Conservation (phyloP, 371 early-diverging fungal genomes). For the Mucor racemosus region DNA sequence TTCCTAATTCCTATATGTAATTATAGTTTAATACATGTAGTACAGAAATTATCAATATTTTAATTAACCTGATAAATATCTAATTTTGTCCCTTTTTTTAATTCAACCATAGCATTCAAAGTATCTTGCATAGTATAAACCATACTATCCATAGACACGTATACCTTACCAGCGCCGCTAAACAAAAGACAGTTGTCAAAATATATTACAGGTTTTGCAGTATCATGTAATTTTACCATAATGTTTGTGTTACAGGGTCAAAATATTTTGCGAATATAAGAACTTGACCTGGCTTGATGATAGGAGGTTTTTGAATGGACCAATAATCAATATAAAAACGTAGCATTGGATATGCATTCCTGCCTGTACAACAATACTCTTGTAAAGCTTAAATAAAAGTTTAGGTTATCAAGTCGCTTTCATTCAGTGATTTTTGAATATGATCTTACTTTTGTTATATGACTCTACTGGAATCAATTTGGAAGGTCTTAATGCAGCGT, state of each 20-base stretch:
- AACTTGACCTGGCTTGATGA: neutral
- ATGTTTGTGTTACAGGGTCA: constrained; percentile 21
- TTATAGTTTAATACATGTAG: neutral
- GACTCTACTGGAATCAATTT: too few relatives aligned
- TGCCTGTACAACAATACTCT: too few relatives aligned
- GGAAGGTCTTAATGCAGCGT: too few relatives aligned
- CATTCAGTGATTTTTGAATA: too few relatives aligned
- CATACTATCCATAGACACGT: constrained; percentile 50
- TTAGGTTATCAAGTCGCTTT: too few relatives aligned
- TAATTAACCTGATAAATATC: constrained; percentile 46
- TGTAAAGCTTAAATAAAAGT: too few relatives aligned
- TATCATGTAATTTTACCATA: constrained; percentile 16
- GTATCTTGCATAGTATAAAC: constrained; percentile 62
- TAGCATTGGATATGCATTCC: constrained; percentile 7
- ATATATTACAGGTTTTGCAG: neutral
- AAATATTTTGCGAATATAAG: constrained; percentile 32
- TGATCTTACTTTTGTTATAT: too few relatives aligned
- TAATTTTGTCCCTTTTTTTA: constrained; percentile 5
- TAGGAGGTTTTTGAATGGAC: constrained; percentile 1
- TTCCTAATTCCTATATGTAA: neutral
- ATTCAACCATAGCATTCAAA: constrained; percentile 50
- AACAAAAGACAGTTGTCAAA: neutral
- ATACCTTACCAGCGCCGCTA: constrained; percentile 63
- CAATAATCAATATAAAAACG: constrained; percentile 23
- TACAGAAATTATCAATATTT: neutral